A percentile compares a stretch with the other conserved stretches of the same genome.
Conservation (phyloP, 2,329 filamentous ascomycete genomes). For the Sclerotinia glacialis region DNA sequence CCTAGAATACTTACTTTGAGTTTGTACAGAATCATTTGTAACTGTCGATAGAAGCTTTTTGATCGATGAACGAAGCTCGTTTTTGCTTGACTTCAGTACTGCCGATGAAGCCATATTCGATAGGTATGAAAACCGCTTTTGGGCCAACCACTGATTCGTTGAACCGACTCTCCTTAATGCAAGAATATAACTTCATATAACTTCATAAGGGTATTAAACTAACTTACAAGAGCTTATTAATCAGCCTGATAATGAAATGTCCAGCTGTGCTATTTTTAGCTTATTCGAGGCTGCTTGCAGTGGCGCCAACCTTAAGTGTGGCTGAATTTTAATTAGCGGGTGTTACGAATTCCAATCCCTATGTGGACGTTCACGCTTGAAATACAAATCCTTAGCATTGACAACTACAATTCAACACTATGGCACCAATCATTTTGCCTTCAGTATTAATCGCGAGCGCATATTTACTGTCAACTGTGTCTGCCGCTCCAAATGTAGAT, state of each 20-base stretch:
- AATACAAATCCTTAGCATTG: conserved; percentile 10
- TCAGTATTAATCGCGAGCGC: conserved; percentile 41
- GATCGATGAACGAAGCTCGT: conserved; percentile 69
- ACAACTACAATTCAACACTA: conserved; percentile 27
- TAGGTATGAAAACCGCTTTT: background rate
- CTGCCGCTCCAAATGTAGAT: conserved; percentile 42
- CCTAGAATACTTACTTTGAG: conserved; percentile 62
- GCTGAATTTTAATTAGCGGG: conserved; percentile 11
- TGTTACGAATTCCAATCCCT: conserved; percentile 20
- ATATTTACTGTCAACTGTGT: conserved; percentile 36
- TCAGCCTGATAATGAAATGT: background rate
- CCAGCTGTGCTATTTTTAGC: background rate
- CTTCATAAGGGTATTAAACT: background rate
- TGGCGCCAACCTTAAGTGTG: conserved; percentile 10
- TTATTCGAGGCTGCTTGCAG: background rate
- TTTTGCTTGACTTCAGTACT: conserved; percentile 66
- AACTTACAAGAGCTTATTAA: conserved; percentile 9
- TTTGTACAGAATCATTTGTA: conserved; percentile 56
- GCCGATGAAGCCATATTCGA: conserved; percentile 29
- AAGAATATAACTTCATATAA: too few species aligned
- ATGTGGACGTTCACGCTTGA: conserved; percentile 12
- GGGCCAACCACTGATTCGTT: background rate
- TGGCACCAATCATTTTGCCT: conserved; percentile 38
- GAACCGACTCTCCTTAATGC: background rate
- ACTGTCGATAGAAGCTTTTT: conserved; percentile 63